Conservation (phyloP, 768 basidiomycete species). For the Cystobasidium ongulense region DNA sequence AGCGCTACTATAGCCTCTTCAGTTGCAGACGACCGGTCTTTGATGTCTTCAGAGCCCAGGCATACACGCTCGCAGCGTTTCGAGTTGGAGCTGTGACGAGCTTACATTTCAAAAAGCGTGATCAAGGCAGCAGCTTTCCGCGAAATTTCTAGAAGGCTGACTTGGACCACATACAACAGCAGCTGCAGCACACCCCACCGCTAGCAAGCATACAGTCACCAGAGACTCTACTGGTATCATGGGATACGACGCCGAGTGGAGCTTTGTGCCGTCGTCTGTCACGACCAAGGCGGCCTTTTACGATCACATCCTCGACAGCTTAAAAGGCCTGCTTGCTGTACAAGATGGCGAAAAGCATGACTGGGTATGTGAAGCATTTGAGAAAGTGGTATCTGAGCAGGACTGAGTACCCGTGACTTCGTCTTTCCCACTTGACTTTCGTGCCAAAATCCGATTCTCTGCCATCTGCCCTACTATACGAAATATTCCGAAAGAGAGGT, state of each 20-base stretch:
- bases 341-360: slow-evolving; percentile 3
- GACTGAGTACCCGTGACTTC: neutral
- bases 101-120: neutral
- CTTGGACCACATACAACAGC: no score
- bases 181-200: neutral
- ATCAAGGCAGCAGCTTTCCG: neutral
- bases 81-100: neutral
- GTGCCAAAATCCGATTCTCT: neutral
- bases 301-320: slow-evolving; percentile 8
- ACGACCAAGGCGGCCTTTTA: slow-evolving; percentile 19
- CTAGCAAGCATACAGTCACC: neutral
- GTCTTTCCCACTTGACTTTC: neutral
- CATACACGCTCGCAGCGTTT: neutral
- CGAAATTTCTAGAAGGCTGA: neutral
- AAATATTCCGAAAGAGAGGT: slow-evolving; percentile 5
- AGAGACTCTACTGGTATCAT: neutral
- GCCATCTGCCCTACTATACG: neutral
- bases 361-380: slow-evolving; percentile 7
- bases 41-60: neutral
- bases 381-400: neutral
- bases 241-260: slow-evolving; percentile 26
- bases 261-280: neutral
- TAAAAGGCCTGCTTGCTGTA: slow-evolving; percentile 13
- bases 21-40: neutral
- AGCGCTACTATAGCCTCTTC: no score